Evolutionary conservation across 768 basidiomycete genomes (phyloP).

Genomic region (Hemileccinum impolitum): DNA sequence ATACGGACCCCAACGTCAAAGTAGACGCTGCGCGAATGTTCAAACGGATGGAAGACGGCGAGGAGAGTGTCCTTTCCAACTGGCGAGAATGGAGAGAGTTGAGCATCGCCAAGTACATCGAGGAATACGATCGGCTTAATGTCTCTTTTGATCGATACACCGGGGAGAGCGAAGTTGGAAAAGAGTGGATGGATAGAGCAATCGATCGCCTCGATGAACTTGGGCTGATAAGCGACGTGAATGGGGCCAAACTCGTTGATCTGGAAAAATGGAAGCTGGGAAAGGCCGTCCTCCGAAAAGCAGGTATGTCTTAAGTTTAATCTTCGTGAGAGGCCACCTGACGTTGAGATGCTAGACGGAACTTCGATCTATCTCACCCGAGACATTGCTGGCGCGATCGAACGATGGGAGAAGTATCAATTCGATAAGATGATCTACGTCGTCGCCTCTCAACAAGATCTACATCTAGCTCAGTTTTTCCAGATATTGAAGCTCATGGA

Average conservation of each 20-base stretch:
- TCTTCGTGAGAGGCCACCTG: not conserved
- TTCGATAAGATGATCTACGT: constrained; percentile 95
- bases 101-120: constrained; percentile 84
- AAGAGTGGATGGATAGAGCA: constrained; percentile 69
- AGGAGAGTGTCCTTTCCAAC: constrained; percentile 75
- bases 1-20: constrained; percentile 67
- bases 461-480: constrained; percentile 90
- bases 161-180: constrained; percentile 81
- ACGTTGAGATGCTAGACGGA: constrained; percentile 54
- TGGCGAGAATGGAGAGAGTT: constrained; percentile 94
- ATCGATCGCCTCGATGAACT: constrained; percentile 65
- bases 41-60: constrained; percentile 93
- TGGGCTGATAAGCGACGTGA: constrained; percentile 69
- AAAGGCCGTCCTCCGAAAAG: constrained; percentile 87
- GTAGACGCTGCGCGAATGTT: constrained; percentile 81
- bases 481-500: constrained; percentile 89
- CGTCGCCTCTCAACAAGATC: constrained; percentile 81
- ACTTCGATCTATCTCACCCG: constrained; percentile 93
- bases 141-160: constrained; percentile 90
- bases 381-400: constrained; percentile 90
- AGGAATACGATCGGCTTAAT: constrained; percentile 86
- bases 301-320: constrained; percentile 42
- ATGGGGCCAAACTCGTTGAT: constrained; percentile 85
- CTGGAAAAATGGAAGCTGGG: constrained; percentile 88
- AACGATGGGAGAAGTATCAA: constrained; percentile 89